Base-by-base conservation (phyloP, 1,284 basidiomycete species). In the Inonotus obliquus region DNA sequence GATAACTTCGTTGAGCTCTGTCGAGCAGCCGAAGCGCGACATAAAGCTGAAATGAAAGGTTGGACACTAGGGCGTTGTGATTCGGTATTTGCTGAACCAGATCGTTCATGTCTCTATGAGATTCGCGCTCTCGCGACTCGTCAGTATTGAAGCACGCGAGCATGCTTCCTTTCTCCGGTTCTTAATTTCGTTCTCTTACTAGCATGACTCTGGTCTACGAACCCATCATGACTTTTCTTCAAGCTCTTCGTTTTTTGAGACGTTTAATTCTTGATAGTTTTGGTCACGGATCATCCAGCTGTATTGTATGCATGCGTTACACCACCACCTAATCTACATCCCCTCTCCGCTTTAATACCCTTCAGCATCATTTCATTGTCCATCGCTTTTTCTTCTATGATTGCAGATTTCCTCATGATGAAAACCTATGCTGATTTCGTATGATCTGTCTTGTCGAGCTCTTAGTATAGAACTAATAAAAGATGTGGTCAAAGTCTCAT, bases 101-200 rank as follows among this genome's bases (percentile, higher is more conserved):
- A 85, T 68, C 82, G 84, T 61, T 79, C 81, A 53, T 80, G 83
- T 68, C 77, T 92, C 38, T 89, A 83, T 72, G 90, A 92, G 72
- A 91, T 92, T 65, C 84, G 89, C 66, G 86, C 87, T 39, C 81
- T 92, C 65, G 89, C 89, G 23, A 91, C 89, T 38, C 83, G 89
- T 70, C 86, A 85, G 71, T 91, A 91, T 74, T 89, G 71, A 82
- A 49, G 61, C n/a, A 49, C n/a, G 9, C 25, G 63, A 60, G 65
- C 51, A 58, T 56, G 7, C 64, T 60, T 66, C 58, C 45, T 47
- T 63, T 45, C 25, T 59, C 48, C 48, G 52, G 19, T 58, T 54
- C 14, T 60, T 48, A 54, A 48, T 60, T 37, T 52, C 64, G 44
- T 57, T 45, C 54, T 47, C 37, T 48, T 45, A 4, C 25, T 29